A percentile compares a stretch with the other conserved stretches of the same genome.
phyloP scores from a whole-genome alignment of 176 grass and related monocot genomes.

The Hordeum vulgare region MorexV3_pseudomolecules_assembly NC_058519.1:29106789-29107288 shows the following conservation, averaged over 20 bases:
- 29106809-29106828: slow-evolving; percentile 12
- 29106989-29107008: not conserved
- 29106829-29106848: no score
- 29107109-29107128: no score
- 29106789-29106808: slow-evolving; percentile 26
- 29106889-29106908: not conserved
- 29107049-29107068: not conserved
- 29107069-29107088: not conserved
- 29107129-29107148: no score
- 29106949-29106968: not conserved
- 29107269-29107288: no score
- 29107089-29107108: not conserved
- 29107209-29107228: no score
- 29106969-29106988: not conserved
- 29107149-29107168: no score
- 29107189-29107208: no score
- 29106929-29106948: not conserved
- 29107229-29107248: no score
- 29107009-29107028: not conserved
- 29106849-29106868: no score
- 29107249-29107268: no score
- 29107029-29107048: not conserved
- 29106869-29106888: no score
- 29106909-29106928: not conserved
- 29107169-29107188: no score